Conservation (phyloP, 1,284 basidiomycete species). For the Thelephora terrestris region DNA sequence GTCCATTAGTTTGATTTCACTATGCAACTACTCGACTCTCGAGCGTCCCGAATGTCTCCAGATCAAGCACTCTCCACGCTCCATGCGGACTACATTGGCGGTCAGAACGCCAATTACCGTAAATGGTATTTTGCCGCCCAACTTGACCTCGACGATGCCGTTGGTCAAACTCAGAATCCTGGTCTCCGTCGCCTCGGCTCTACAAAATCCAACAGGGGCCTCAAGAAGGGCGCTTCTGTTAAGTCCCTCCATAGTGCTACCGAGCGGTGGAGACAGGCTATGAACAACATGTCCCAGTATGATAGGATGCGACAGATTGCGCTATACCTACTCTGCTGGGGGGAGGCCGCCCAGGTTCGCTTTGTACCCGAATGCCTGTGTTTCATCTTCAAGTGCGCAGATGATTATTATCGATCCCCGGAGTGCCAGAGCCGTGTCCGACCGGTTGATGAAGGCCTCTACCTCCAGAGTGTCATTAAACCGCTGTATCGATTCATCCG, state of each 20-base stretch:
- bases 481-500: conserved; percentile 97
- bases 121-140: conserved; percentile 99
- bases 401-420: conserved; percentile 98
- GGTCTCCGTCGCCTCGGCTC: conserved; percentile 79
- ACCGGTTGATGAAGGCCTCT: conserved; percentile 91
- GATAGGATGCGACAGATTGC: conserved; percentile 96
- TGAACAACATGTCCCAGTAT: conserved; percentile 99
- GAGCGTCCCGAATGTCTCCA: conserved; percentile 95
- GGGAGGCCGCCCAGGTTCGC: conserved; percentile 97
- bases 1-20: conserved; percentile 80
- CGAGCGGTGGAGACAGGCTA: conserved; percentile 93
- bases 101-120: conserved; percentile 93
- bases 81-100: conserved; percentile 98
- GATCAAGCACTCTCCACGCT: conserved; percentile 91
- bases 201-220: conserved; percentile 38
- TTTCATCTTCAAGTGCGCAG: conserved; percentile 99
- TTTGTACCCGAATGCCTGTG: conserved; percentile 96
- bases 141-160: conserved; percentile 96
- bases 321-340: conserved; percentile 94
- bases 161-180: conserved; percentile 88
- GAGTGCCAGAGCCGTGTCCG: conserved; percentile 95
- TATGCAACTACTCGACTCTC: conserved; percentile 96
- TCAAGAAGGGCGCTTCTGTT: conserved; percentile 32
- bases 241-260: conserved; percentile 86
- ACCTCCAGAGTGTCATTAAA: conserved; percentile 85